Conservation (phyloP, 1,284 basidiomycete genomes). For the Cutaneotrichosporon sp. region DNA sequence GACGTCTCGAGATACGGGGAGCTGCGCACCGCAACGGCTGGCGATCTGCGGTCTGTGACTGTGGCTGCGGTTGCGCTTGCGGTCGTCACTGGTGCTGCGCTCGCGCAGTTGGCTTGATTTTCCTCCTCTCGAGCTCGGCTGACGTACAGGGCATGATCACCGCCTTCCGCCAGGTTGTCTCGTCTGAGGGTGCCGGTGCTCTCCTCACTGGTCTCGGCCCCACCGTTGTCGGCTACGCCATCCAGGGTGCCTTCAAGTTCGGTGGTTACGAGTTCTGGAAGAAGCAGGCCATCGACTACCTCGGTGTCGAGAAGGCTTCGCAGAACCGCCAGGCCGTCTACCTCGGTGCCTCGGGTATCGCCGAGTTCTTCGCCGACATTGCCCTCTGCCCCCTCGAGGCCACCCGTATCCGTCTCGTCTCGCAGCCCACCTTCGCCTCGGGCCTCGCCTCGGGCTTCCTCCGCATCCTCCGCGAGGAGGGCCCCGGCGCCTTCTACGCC, state of each 20-base stretch:
- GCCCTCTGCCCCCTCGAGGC: conserved; percentile 59
- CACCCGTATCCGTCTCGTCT: conserved; percentile 63
- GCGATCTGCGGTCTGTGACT: not conserved
- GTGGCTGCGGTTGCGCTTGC: too few species aligned
- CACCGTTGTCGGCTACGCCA: conserved; percentile 87
- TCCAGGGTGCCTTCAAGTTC: conserved; percentile 97
- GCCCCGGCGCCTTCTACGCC: conserved; percentile 59
- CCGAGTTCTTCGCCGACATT: conserved; percentile 93
- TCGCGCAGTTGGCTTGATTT: too few species aligned
- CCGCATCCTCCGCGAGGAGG: conserved; percentile 59
- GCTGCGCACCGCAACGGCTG: not conserved
- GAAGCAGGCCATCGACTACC: conserved; percentile 80
- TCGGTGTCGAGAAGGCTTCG: conserved; percentile 77
- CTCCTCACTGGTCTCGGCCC: conserved; percentile 94
- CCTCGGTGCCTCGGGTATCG: conserved; percentile 88
- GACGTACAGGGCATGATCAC: conserved; percentile 74
- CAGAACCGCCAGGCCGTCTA: conserved; percentile 93
- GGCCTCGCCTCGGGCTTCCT: conserved; percentile 59
- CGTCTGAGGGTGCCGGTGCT: conserved; percentile 78
- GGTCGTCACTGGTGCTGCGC: too few species aligned
- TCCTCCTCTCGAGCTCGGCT: not conserved
- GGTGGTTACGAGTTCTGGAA: conserved; percentile 95
- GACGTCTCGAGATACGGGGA: not conserved
- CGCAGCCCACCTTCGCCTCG: conserved; percentile 58
- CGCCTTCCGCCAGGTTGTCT: conserved; percentile 72